These are phyloP conservation scores for Amaranthus tricolor DNA, from an alignment of 179 eudicot genomes.

Conservation along the genomic window DNA sequence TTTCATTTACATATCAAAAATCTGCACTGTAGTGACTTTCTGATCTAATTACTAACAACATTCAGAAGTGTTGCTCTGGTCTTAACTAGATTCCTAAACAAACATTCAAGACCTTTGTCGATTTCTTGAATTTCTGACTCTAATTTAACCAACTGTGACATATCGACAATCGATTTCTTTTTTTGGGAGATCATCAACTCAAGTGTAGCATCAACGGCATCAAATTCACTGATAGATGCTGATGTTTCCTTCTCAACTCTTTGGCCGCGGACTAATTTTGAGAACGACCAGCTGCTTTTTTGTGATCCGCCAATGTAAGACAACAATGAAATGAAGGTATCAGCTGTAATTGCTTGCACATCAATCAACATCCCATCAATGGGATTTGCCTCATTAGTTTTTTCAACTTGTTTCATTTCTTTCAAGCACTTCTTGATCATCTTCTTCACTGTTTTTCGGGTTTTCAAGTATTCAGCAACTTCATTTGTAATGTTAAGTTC, in stretches of 20 bases:
- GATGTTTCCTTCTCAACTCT: constrained; percentile 2
- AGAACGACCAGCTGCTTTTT: constrained; percentile 25
- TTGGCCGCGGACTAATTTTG: constrained; percentile 5
- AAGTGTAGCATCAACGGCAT: constrained; percentile 18
- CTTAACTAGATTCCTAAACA: constrained; percentile 43
- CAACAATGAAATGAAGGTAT: constrained; percentile 19
- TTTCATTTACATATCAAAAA: background rate
- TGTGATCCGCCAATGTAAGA: constrained; percentile 18
- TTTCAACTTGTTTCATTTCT: constrained; percentile 14
- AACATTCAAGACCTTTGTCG: constrained; percentile 33
- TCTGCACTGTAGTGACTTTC: background rate
- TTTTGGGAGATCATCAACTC: constrained; percentile 16
- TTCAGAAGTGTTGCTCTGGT: constrained; percentile 46
- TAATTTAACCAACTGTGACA: constrained; percentile 20
- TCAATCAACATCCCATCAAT: constrained; percentile 20
- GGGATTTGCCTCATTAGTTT: background rate
- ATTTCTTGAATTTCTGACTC: constrained; percentile 36
- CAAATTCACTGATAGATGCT: constrained; percentile 20
- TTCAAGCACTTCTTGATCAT: constrained; percentile 30
- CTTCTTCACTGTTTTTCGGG: constrained; percentile 28
- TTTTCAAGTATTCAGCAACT: constrained; percentile 17
- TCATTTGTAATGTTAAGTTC: constrained; percentile 24
- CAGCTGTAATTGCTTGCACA: constrained; percentile 23
- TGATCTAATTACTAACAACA: constrained; percentile 31
- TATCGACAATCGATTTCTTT: constrained; percentile 17